Evolutionary conservation across 768 basidiomycete genomes (phyloP).

Genomic region (Suillus tomentosus): DNA sequence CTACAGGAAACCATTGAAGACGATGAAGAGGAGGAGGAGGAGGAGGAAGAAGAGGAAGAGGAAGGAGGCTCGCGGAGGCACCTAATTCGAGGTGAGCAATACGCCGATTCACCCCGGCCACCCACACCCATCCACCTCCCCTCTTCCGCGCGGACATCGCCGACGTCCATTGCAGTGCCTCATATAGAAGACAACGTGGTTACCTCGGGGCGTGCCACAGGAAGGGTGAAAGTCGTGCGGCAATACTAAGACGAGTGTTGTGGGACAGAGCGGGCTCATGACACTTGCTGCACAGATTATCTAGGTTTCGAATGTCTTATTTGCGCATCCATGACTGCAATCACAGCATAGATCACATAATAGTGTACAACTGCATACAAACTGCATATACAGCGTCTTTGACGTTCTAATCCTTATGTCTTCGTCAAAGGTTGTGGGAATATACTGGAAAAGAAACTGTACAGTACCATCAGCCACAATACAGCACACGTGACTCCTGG

Average conservation of each 20-base stretch:
- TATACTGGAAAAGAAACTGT: slow-evolving; percentile 44
- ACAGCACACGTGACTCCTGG: slow-evolving; percentile 41
- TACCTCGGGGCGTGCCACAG: slow-evolving; percentile 30
- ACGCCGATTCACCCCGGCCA: slow-evolving; percentile 37
- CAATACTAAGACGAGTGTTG: slow-evolving; percentile 34
- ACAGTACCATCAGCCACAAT: slow-evolving; percentile 56
- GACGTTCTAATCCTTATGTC: not conserved
- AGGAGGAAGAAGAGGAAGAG: slow-evolving; percentile 47
- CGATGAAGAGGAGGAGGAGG: slow-evolving; percentile 60
- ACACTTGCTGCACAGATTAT: slow-evolving; percentile 17
- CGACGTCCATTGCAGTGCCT: slow-evolving; percentile 49
- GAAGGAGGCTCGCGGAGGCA: slow-evolving; percentile 29
- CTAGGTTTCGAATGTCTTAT: slow-evolving; percentile 28
- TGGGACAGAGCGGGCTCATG: not conserved
- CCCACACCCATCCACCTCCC: slow-evolving; percentile 44
- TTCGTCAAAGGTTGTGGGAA: slow-evolving; percentile 19
- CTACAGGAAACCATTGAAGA: slow-evolving; percentile 51
- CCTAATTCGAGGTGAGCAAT: slow-evolving; percentile 38
- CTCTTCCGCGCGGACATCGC: slow-evolving; percentile 51
- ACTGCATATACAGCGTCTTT: not conserved
- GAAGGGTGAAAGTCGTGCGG: slow-evolving; percentile 54
- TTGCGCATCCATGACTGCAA: slow-evolving; percentile 10
- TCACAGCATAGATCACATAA: slow-evolving; percentile 9
- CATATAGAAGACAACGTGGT: slow-evolving; percentile 42
- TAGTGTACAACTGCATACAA: slow-evolving; percentile 14